Conservation (phyloP, 2,329 filamentous ascomycete species). For the Aspergillus fumigatus region DNA sequence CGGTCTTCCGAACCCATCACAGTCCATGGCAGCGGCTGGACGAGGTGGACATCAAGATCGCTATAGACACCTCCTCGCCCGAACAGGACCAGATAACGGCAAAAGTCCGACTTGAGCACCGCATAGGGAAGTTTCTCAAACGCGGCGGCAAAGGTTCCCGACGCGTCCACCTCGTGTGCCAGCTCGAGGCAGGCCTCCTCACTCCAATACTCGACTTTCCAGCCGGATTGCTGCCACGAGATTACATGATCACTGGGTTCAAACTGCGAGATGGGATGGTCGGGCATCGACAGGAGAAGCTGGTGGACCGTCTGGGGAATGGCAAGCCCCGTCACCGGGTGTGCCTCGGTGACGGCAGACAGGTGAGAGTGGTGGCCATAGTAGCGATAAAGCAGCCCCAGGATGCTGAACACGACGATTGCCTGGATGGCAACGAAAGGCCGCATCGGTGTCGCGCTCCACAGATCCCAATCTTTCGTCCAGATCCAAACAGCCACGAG, state of each 20-base stretch:
- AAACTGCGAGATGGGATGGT: not conserved
- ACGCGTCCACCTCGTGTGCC: not conserved
- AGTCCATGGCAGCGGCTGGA: constrained; percentile 1
- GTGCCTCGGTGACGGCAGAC: not conserved
- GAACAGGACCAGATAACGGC: constrained; percentile 4
- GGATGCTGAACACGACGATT: not conserved
- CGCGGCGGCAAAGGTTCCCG: not conserved
- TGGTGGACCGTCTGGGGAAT: constrained; percentile 2
- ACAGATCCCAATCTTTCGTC: not conserved
- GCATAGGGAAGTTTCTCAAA: not conserved
- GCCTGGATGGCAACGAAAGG: not conserved
- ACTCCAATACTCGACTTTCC: constrained; percentile 5
- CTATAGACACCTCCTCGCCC: constrained; percentile 2
- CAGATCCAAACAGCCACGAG: not conserved
- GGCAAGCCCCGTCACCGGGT: not conserved
- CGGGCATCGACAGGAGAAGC: constrained; percentile 1
- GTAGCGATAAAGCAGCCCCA: not conserved
- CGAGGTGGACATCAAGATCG: constrained; percentile 2
- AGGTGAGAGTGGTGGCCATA: not conserved
- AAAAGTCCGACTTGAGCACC: constrained; percentile 2
- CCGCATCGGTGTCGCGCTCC: constrained; percentile 17
- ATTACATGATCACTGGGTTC: not conserved
- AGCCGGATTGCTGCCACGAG: constrained; percentile 5
- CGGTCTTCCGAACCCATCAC: not conserved
- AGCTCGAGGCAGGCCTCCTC: constrained; percentile 1